These are phyloP conservation scores for Rhizomucor pusillus DNA, from an alignment of 371 early-diverging fungal species.

Conservation along the genomic window DNA sequence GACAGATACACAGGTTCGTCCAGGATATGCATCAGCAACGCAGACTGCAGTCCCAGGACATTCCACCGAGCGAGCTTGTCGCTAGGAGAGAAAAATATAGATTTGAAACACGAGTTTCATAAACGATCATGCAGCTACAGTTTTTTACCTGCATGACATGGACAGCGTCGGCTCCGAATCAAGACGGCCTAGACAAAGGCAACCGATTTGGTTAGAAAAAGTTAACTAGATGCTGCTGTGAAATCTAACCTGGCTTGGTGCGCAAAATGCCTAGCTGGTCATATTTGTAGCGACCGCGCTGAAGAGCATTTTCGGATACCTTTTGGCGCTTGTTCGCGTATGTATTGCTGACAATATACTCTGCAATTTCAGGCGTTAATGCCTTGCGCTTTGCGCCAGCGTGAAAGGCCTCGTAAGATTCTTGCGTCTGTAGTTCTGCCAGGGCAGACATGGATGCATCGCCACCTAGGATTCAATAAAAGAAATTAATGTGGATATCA, in stretches of 20 bases:
- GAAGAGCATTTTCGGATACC: slow-evolving; percentile 20
- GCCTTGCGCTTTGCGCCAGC: slow-evolving; percentile 30
- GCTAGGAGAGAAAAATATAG: slow-evolving; percentile 24
- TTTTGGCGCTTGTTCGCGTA: slow-evolving; percentile 40
- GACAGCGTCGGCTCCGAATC: slow-evolving; percentile 77
- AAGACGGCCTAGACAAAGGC: slow-evolving; percentile 57
- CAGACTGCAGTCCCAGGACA: slow-evolving; percentile 73
- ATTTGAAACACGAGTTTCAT: background rate
- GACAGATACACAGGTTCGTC: slow-evolving; percentile 66
- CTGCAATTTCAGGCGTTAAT: slow-evolving; percentile 8
- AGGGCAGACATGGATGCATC: slow-evolving; percentile 73
- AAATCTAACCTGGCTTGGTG: slow-evolving; percentile 70
- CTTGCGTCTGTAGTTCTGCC: slow-evolving; percentile 49
- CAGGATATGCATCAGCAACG: slow-evolving; percentile 53
- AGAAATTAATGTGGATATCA: background rate
- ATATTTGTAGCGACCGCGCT: slow-evolving; percentile 64
- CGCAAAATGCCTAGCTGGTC: slow-evolving; percentile 58
- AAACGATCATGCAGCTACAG: background rate
- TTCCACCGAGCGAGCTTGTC: slow-evolving; percentile 90
- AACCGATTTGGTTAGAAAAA: too few species aligned
- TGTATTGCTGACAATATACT: slow-evolving; percentile 13
- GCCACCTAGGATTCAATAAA: slow-evolving; percentile 51
- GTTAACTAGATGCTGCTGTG: background rate
- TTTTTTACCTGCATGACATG: slow-evolving; percentile 78
- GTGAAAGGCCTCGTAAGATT: slow-evolving; percentile 43